These are phyloP conservation scores for Musa beccarii DNA, from an alignment of 176 grass and related monocot species.

Conservation along the genomic window DNA sequence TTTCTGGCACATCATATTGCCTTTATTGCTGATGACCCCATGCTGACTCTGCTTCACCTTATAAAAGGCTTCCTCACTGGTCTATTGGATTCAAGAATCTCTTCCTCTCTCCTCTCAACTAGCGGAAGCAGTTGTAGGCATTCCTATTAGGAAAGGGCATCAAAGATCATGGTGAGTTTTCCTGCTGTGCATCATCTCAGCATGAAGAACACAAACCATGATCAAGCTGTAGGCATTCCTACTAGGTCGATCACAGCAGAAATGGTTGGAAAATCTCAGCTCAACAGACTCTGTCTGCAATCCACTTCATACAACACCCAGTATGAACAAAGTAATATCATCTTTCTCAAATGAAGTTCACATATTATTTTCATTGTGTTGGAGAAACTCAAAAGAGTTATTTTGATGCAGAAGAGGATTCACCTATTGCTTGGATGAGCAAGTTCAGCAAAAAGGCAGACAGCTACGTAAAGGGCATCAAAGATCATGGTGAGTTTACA, in stretches of 20 bases:
- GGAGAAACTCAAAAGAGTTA: slow-evolving; percentile 4
- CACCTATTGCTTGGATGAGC: slow-evolving; percentile 23
- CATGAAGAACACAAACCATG: slow-evolving; percentile 32
- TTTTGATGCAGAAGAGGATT: slow-evolving; percentile 15
- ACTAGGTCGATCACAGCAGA: slow-evolving; percentile 48
- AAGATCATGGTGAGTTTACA: slow-evolving; percentile 57
- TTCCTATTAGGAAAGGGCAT: too few species aligned
- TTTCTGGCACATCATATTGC: background rate
- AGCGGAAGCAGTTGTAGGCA: background rate
- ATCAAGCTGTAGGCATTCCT: slow-evolving; percentile 69
- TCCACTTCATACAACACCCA: slow-evolving; percentile 15
- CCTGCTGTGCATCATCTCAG: background rate
- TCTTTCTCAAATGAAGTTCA: background rate
- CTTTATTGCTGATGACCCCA: background rate
- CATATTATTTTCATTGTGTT: background rate
- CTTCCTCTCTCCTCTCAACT: background rate
- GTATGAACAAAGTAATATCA: slow-evolving; percentile 27
- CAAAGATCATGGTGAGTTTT: too few species aligned
- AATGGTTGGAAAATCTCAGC: slow-evolving; percentile 24
- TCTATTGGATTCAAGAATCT: background rate
- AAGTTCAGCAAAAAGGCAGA: slow-evolving; percentile 47
- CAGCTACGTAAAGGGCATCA: slow-evolving; percentile 47
- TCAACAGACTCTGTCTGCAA: background rate
- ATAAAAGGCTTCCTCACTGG: background rate
- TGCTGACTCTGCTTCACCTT: background rate